Evolutionary conservation across 306 rosid species (phyloP).

Genomic region (Cucumis hystrix): DNA sequence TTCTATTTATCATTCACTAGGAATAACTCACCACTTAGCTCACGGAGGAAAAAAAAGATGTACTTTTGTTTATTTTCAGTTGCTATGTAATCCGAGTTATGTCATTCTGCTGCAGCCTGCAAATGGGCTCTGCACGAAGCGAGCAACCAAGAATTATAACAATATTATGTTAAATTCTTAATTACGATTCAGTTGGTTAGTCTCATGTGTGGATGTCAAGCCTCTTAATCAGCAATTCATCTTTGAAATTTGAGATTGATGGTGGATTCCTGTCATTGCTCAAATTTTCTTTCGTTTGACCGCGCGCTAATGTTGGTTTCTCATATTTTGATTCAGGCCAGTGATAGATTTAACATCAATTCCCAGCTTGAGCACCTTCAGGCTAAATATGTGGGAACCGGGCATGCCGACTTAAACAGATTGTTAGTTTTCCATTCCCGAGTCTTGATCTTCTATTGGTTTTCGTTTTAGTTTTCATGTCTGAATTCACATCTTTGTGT

Average conservation of each 20-base stretch:
- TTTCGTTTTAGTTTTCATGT: not conserved
- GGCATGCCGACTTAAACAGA: slow-evolving; percentile 88
- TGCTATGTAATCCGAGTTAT: not conserved
- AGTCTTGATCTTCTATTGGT: not conserved
- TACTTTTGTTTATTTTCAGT: not conserved
- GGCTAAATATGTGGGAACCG: slow-evolving; percentile 94
- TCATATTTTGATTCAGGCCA: slow-evolving; percentile 40
- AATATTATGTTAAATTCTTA: not conserved
- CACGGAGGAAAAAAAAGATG: not conserved
- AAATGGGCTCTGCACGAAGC: not conserved
- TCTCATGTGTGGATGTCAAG: not conserved
- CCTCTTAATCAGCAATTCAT: not conserved
- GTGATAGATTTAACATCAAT: slow-evolving; percentile 96
- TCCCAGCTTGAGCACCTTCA: slow-evolving; percentile 92
- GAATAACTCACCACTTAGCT: not conserved
- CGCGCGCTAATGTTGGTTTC: not conserved
- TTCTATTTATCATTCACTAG: not conserved
- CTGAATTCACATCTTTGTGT: not conserved
- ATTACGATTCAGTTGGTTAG: not conserved
- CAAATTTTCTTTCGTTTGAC: not conserved
- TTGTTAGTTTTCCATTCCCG: slow-evolving; percentile 28
- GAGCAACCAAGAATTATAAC: not conserved
- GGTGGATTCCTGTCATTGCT: not conserved
- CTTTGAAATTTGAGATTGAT: not conserved
- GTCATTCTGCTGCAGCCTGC: not conserved